Evolutionary conservation across 148 eudicot species (phyloP).

Genomic region (Rhododendron williamsianum): DNA sequence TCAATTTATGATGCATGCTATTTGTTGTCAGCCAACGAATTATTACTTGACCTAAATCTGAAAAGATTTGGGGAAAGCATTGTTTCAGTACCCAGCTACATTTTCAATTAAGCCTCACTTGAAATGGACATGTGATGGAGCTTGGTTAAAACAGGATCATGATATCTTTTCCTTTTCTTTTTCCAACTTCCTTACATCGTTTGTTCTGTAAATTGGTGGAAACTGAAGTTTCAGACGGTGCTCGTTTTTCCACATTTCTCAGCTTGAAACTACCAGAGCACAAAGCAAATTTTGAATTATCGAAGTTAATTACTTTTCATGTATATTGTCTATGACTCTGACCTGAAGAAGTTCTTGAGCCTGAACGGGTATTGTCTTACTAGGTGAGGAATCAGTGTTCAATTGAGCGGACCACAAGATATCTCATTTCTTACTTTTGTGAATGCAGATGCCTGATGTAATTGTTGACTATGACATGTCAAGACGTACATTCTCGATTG

Average conservation of each 20-base stretch:
- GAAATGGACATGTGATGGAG: background rate
- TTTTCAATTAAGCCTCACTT: background rate
- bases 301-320: background rate
- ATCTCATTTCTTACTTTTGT: slow-evolving; percentile 9
- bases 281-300: background rate
- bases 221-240: background rate
- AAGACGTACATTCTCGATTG: slow-evolving; percentile 37
- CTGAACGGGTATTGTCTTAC: no score
- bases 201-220: background rate
- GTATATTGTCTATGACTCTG: background rate
- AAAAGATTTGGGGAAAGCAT: background rate
- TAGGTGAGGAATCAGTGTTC: background rate
- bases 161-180: background rate
- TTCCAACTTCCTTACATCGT: background rate
- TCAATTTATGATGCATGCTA: background rate
- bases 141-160: background rate
- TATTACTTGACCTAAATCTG: background rate
- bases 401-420: background rate
- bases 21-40: background rate
- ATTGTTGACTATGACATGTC: slow-evolving; percentile 83
- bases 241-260: background rate
- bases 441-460: slow-evolving; percentile 88
- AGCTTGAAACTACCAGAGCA: background rate
- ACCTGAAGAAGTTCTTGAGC: background rate
- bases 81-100: background rate